Conservation (phyloP, 768 basidiomycete genomes). For the Daedaleopsis sinensis region DNA sequence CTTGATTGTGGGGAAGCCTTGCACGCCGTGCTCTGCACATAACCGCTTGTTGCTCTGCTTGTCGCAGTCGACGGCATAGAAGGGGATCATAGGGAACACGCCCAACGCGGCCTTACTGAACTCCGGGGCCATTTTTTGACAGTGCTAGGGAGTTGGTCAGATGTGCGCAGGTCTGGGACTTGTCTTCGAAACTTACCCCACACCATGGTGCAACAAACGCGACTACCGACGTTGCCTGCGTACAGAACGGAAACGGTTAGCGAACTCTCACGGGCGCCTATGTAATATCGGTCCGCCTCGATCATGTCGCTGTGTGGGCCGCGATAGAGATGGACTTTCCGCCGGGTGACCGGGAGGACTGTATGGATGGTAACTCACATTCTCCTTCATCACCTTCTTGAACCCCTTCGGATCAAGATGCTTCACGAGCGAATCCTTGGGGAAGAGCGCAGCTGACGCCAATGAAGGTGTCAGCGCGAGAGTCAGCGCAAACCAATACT, state of each 20-base stretch:
- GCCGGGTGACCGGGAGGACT: too few relatives aligned
- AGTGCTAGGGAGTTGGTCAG: slow-evolving; percentile 55
- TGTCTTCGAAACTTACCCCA: slow-evolving; percentile 53
- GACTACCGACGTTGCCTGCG: slow-evolving; percentile 47
- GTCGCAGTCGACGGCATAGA: slow-evolving; percentile 95
- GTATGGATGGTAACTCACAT: slow-evolving; percentile 51
- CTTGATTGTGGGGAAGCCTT: slow-evolving; percentile 96
- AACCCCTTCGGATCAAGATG: slow-evolving; percentile 72
- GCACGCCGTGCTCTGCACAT: slow-evolving; percentile 81
- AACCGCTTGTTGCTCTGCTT: slow-evolving; percentile 77
- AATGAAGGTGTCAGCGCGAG: slow-evolving; percentile 48
- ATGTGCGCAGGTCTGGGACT: background rate
- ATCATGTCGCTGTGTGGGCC: too few relatives aligned
- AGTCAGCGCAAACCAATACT: slow-evolving; percentile 27
- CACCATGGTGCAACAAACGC: slow-evolving; percentile 98
- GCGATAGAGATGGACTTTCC: too few relatives aligned
- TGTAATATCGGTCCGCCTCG: background rate
- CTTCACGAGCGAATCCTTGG: slow-evolving; percentile 57
- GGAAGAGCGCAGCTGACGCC: slow-evolving; percentile 53
- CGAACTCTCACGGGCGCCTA: background rate
- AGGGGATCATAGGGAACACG: slow-evolving; percentile 79
- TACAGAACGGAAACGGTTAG: background rate
- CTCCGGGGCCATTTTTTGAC: slow-evolving; percentile 84
- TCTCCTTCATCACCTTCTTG: slow-evolving; percentile 70
- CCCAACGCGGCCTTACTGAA: slow-evolving; percentile 80